Evolutionary conservation across 257 asterid species (phyloP), one percentile per base, ranked within the genome.

Genomic region (Penstemon eatonii): DNA sequence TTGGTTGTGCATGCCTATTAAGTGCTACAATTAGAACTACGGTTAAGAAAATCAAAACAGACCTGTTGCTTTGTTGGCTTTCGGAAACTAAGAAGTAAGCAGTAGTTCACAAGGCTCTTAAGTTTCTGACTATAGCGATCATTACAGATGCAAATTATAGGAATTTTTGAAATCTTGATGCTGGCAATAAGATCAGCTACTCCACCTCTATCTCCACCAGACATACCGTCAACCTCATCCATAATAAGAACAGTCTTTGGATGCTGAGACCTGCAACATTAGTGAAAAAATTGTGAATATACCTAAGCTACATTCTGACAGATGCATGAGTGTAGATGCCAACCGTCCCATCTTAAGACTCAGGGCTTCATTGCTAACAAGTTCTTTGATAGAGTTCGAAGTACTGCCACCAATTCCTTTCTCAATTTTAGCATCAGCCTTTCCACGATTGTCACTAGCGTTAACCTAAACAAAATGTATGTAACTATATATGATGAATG

Each of bases 141-240:
- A 78, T 94, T 94, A 76, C 99, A 94, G 58, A 94, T 94, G 78
- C 99, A 94, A 77, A 94, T 90, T 64, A 94, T 90, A 68, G 99
- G 99, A 71, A 89, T 81, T 82, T 87, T 94, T 13, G 99, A 94
- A 73, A 74, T 78, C 81, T 89, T 94, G 76, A 94, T 94, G 77
- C 93, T 91, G 80, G 99, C 89, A 78, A 94, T 94, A 70, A 94
- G 96, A 87, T 94, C 99, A 41, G 96, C 93, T 57, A 91, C 95
- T 68, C 99, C 99, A 57, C 99, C 99, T 81, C 99, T 87, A 78
- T 94, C 99, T 67, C 99, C 99, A 79, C 89, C 99, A 73, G 99
- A 91, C 97, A 94, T 94, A 63, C 99, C 99, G 47, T 94, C 99
- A 81, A 94, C 99, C 81, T 94, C 99, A 79, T 94, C 99, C 99